Evolutionary conservation across 2,329 filamentous ascomycete genomes (phyloP), one percentile per base, ranked within the genome.

Genomic region (Cladosporium sp.): DNA sequence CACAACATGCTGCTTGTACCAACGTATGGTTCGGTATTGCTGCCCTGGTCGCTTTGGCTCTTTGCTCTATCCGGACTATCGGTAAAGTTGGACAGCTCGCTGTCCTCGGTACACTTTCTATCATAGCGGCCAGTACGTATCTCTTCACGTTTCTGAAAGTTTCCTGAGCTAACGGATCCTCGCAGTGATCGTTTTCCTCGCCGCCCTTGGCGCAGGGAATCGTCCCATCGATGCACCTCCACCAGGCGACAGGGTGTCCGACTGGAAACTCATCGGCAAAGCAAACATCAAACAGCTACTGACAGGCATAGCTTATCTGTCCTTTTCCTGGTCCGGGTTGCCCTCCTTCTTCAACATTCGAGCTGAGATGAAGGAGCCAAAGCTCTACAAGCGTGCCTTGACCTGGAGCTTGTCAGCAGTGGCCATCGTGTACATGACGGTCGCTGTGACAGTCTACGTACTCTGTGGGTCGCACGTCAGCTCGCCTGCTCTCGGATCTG

Each of bases 81-180:
- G 62, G 62, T 22, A 61, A 58, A 30, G 59, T 68, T 24, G 61
- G 60, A 17, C 64, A 61, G 61, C 57, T 84, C 39, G 82, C 80
- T 0, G 85, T 79, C 76, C 74, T 73, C 8, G 82, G 82, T 1
- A 83, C 84, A 58, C 50, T 74, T 5, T 79, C 74, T 19, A 76
- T 85, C 29, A 83, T 80, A 55, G 65, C 73, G n/a, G 80, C 81
- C 11, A 5, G 22, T 27, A 27, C 4, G 22, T 9, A 27, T 27
- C n/a, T n/a, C n/a, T n/a, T n/a, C n/a, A n/a, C n/a, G n/a, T n/a
- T n/a, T n/a, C n/a, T n/a, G n/a, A n/a, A n/a, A n/a, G n/a, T n/a
- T n/a, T n/a, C n/a, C n/a, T n/a, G n/a, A n/a, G n/a, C n/a, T n/a
- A n/a, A n/a, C n/a, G n/a, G 9, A 27, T 27, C 22, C 4, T 27